phyloP scores from a whole-genome alignment of 2,329 filamentous ascomycete species.

The Paecilomyces fulvus region DNA sequence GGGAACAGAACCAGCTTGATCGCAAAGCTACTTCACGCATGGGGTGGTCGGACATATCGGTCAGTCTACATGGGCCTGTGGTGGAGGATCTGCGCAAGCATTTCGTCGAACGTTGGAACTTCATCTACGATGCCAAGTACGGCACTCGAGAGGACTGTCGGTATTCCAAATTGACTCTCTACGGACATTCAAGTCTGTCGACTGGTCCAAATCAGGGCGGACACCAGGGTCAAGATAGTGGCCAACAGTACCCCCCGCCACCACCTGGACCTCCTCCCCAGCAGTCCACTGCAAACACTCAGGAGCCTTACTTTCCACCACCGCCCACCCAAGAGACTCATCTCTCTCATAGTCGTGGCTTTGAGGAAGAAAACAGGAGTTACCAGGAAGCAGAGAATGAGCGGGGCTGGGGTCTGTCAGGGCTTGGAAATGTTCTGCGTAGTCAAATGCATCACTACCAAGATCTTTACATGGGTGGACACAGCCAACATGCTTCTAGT shows the following conservation, averaged over 20 bases:
- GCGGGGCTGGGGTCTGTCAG: slow-evolving; percentile 26
- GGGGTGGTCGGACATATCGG: slow-evolving; percentile 84
- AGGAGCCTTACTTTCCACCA: slow-evolving; percentile 35
- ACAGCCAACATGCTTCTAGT: slow-evolving; percentile 2
- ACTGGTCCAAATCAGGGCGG: neutral
- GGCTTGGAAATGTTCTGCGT: slow-evolving; percentile 31
- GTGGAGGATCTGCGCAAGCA: slow-evolving; percentile 67
- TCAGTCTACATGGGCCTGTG: slow-evolving; percentile 67
- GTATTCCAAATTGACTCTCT: slow-evolving; percentile 26
- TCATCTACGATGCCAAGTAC: slow-evolving; percentile 80
- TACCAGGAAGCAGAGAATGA: slow-evolving; percentile 22
- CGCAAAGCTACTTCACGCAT: slow-evolving; percentile 71
- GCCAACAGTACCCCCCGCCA: slow-evolving; percentile 31
- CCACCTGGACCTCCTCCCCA: slow-evolving; percentile 26
- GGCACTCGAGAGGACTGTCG: slow-evolving; percentile 44
- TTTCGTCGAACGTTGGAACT: slow-evolving; percentile 86
- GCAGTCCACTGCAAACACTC: neutral
- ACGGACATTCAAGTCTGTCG: neutral
- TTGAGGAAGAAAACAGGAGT: slow-evolving; percentile 20
- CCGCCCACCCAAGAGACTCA: slow-evolving; percentile 26
- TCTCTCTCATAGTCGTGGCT: slow-evolving; percentile 24
- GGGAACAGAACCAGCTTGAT: slow-evolving; percentile 80
- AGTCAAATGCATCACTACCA: slow-evolving; percentile 39
- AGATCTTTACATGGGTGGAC: slow-evolving; percentile 20
- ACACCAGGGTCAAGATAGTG: slow-evolving; percentile 8